Conservation (phyloP, 768 basidiomycete species). For the Leccinum truebloodii region DNA sequence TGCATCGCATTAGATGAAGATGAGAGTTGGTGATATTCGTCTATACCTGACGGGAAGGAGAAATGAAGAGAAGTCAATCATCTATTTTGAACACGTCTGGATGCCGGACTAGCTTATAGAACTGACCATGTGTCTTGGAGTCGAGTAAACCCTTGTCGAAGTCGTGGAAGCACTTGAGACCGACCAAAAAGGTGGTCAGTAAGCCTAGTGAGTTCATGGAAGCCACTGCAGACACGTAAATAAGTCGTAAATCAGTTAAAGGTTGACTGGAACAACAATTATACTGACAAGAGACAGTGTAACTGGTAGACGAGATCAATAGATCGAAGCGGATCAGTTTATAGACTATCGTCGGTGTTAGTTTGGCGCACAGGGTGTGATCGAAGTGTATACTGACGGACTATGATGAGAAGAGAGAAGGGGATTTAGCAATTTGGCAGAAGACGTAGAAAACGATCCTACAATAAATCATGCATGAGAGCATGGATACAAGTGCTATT, state of each 20-base stretch:
- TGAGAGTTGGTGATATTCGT: conserved; percentile 46
- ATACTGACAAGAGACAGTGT: conserved; percentile 81
- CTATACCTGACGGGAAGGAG: conserved; percentile 42
- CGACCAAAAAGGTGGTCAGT: conserved; percentile 71
- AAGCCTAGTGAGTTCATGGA: conserved; percentile 66
- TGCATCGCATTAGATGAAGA: conserved; percentile 39
- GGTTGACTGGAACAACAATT: neutral
- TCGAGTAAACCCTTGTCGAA: conserved; percentile 77
- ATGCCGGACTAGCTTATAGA: conserved; percentile 34
- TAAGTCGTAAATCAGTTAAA: conserved; percentile 5
- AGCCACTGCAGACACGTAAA: conserved; percentile 49
- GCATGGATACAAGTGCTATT: conserved; percentile 69
- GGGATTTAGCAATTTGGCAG: conserved; percentile 3
- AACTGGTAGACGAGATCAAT: conserved; percentile 63
- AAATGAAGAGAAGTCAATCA: conserved; percentile 32
- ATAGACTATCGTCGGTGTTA: conserved; percentile 51
- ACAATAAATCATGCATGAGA: conserved; percentile 68
- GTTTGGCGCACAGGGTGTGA: neutral
- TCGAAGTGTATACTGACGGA: conserved; percentile 25
- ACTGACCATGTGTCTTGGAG: conserved; percentile 77
- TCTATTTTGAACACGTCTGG: conserved; percentile 31
- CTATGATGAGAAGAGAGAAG: conserved; percentile 17
- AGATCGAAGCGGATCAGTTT: conserved; percentile 82
- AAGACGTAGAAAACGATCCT: conserved; percentile 32
- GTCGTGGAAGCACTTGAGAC: conserved; percentile 76